Evolutionary conservation across 2,329 filamentous ascomycete species (phyloP), one percentile per base, ranked within the genome.

Genomic region (Cadophora gregata): DNA sequence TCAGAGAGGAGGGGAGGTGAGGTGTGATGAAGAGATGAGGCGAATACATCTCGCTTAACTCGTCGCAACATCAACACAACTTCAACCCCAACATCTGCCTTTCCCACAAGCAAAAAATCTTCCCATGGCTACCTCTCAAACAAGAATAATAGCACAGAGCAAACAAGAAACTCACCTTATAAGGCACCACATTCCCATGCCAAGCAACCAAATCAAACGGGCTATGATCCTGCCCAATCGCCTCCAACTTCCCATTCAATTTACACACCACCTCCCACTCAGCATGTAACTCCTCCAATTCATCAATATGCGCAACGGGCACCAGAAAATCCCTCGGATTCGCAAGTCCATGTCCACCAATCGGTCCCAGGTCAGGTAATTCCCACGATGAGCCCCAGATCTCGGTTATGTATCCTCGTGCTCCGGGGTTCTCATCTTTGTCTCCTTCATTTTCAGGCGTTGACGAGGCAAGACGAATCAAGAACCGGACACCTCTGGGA

Each of bases 191-290:
- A 72, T 87, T 92, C 47, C 91, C 91, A 76, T 93, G 91, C 90
- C 91, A 93, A 3, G 88, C 90, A 1, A 93, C 90, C 0, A 93
- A 85, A 74, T 93, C 90, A 73, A 92, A 93, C 0, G 91, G 90
- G 0, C 86, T 89, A 77, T 93, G 91, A n/a, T 83, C 75, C 78
- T 93, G 90, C 53, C 77, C 80, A 16, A 88, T 87, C 50, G 80
- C 79, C 79, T 89, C 91, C 62, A 92, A 84, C 38, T 81, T 81
- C 72, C 90, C 88, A 75, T 86, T 86, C 73, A 90, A 87, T 77
- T 91, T 91, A 78, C 82, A 82, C 31, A 83, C 84, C 55, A 92
- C 79, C n/a, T 81, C 84, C 79, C 82, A 81, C 47, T 78, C 72
- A 31, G 83, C 80, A 68, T 83, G 82, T 0, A 80, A 67, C 0